Evolutionary conservation across 768 basidiomycete genomes (phyloP).

Genomic region (Aureoboletus auriporus): DNA sequence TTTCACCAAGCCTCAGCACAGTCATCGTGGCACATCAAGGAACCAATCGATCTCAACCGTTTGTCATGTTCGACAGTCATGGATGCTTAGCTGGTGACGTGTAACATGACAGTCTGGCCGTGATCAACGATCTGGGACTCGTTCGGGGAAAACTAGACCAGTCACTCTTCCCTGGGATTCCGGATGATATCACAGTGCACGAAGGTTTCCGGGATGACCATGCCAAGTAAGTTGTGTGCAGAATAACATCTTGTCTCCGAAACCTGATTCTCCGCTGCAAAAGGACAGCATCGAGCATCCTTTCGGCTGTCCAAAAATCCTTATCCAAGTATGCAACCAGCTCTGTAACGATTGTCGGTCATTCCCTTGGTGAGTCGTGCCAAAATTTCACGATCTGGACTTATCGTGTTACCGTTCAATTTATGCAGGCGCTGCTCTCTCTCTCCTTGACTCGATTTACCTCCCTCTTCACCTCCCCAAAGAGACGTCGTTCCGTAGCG

Average conservation of each 20-base stretch:
- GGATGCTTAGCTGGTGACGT: background rate
- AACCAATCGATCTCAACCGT: conserved; percentile 20
- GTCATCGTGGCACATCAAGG: conserved; percentile 32
- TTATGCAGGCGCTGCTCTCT: conserved; percentile 30
- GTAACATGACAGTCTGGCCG: background rate
- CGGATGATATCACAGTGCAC: conserved; percentile 38
- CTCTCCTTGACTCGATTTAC: conserved; percentile 34
- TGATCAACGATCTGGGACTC: background rate
- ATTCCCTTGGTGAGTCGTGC: conserved; percentile 34
- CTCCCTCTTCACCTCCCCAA: conserved; percentile 32
- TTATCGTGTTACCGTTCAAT: too few relatives aligned
- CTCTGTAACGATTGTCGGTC: conserved; percentile 41
- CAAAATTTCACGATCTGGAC: too few relatives aligned
- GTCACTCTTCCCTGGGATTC: conserved; percentile 44
- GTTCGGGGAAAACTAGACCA: conserved; percentile 30
- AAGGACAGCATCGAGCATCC: conserved; percentile 37
- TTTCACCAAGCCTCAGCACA: conserved; percentile 30
- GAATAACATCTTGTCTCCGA: background rate
- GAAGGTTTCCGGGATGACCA: conserved; percentile 44
- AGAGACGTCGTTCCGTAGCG: conserved; percentile 23
- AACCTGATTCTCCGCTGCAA: conserved; percentile 7
- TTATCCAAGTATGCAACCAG: conserved; percentile 32
- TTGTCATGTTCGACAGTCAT: background rate
- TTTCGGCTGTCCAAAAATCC: conserved; percentile 39
- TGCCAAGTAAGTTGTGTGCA: conserved; percentile 38